Percentiles rank a stretch among this genome's conserved stretches.
phyloP scores from a whole-genome alignment of 768 basidiomycete genomes.

The Gloeopeniophorella convolvens region DNA sequence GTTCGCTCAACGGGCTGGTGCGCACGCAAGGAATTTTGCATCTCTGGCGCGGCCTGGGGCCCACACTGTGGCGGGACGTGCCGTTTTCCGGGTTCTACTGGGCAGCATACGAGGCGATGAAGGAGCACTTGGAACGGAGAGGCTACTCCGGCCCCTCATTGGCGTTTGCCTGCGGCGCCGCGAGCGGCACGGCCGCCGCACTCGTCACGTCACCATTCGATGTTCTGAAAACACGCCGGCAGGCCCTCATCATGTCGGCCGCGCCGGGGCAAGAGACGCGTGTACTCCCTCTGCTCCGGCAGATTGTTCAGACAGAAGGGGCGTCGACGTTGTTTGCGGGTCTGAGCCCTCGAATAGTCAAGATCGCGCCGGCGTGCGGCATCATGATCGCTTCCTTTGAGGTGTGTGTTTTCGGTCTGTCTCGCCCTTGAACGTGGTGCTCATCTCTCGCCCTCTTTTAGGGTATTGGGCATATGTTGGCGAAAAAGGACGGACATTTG shows the following conservation, averaged over 20 bases:
- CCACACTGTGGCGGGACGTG: slow-evolving; percentile 95
- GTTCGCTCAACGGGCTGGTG: slow-evolving; percentile 54
- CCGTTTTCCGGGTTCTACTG: slow-evolving; percentile 97
- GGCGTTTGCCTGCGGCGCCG: slow-evolving; percentile 85
- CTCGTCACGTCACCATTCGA: slow-evolving; percentile 93
- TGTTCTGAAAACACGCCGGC: slow-evolving; percentile 90
- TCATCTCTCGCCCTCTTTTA: slow-evolving; percentile 26
- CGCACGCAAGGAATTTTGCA: slow-evolving; percentile 56
- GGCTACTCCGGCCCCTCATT: slow-evolving; percentile 56
- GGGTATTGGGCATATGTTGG: slow-evolving; percentile 55
- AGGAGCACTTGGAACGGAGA: slow-evolving; percentile 48
- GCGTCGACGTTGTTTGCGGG: slow-evolving; percentile 75
- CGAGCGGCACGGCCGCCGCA: slow-evolving; percentile 82
- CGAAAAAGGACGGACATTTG: slow-evolving; percentile 26
- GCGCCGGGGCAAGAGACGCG: slow-evolving; percentile 33
- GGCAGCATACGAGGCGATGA: slow-evolving; percentile 88
- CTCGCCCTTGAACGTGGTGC: slow-evolving; percentile 4
- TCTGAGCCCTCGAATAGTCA: slow-evolving; percentile 79
- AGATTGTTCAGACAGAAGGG: slow-evolving; percentile 78
- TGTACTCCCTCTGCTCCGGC: slow-evolving; percentile 57
- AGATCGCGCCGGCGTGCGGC: slow-evolving; percentile 96
- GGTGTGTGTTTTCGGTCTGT: slow-evolving; percentile 35
- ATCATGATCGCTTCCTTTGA: slow-evolving; percentile 98
- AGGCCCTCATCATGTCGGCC: slow-evolving; percentile 69
- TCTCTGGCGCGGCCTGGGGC: slow-evolving; percentile 87